Percentiles rank a stretch among this genome's conserved stretches.
Evolutionary conservation across 495 filamentous ascomycete species (phyloP).

Genomic region (Penicillium flavigenum): DNA sequence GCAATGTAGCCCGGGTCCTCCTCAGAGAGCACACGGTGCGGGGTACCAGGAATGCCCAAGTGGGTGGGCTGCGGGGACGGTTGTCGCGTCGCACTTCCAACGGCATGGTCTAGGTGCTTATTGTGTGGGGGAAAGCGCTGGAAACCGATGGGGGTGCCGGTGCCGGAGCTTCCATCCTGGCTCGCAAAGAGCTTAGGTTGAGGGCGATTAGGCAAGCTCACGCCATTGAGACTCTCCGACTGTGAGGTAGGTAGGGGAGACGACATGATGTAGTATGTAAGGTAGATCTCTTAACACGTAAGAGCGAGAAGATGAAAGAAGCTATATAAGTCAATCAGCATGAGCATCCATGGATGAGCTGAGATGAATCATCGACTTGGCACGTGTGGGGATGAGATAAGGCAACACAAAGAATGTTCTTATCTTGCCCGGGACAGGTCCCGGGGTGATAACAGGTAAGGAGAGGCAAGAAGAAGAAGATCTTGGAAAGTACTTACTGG

Average conservation of each 20-base stretch:
- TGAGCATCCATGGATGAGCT: conserved; percentile 12
- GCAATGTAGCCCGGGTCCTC: conserved; percentile 95
- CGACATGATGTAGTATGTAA: conserved; percentile 32
- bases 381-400: conserved; percentile 9
- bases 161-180: conserved; percentile 41
- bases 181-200: conserved; percentile 39
- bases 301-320: conserved; percentile 19
- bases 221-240: conserved; percentile 35
- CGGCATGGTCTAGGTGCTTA: conserved; percentile 62
- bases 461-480: background rate
- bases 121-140: conserved; percentile 52
- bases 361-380: conserved; percentile 5
- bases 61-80: conserved; percentile 94
- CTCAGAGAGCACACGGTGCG: conserved; percentile 71
- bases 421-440: conserved; percentile 4
- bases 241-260: conserved; percentile 37
- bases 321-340: conserved; percentile 11
- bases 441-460: conserved; percentile 8
- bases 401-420: conserved; percentile 9
- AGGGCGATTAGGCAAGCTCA: conserved; percentile 35
- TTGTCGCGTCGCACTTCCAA: conserved; percentile 57
- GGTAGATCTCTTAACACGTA: conserved; percentile 14
- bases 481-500: conserved; percentile 12
- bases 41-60: conserved; percentile 68
- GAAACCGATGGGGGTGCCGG: conserved; percentile 50